Conservation (phyloP, 192 early-diverging fungal genomes). For the Chytriomyces hyalinus region DNA sequence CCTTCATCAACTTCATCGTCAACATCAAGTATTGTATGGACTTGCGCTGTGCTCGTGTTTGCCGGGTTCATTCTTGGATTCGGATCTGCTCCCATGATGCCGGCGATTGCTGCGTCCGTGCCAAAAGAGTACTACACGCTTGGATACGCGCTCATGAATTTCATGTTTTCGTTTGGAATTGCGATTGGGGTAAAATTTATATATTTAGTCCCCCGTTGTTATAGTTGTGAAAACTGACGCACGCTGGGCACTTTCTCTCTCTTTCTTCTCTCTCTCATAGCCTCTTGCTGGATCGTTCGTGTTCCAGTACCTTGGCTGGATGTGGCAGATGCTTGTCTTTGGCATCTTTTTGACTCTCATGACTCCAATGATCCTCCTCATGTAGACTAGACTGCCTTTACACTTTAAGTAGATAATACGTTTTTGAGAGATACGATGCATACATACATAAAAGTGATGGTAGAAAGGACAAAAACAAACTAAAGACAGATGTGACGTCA, state of each 20-base stretch:
- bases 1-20: not conserved
- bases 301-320: constrained; percentile 19
- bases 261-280: not conserved
- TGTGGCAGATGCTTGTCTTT: constrained; percentile 20
- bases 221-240: too few relatives aligned
- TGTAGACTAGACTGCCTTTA: not conserved
- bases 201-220: too few relatives aligned
- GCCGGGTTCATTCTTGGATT: constrained; percentile 1
- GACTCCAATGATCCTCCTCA: not conserved
- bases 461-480: too few relatives aligned
- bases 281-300: constrained; percentile 12
- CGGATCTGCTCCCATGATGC: constrained; percentile 25
- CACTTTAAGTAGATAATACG: too few relatives aligned
- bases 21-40: not conserved
- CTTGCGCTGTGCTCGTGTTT: constrained; percentile 1
- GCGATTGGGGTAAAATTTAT: constrained; percentile 26
- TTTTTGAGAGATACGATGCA: too few relatives aligned
- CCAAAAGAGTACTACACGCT: constrained; percentile 33
- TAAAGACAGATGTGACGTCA: too few relatives aligned
- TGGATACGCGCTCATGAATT: constrained; percentile 35
- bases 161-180: constrained; percentile 40
- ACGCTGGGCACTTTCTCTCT: not conserved
- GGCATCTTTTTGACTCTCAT: not conserved
- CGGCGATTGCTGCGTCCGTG: constrained; percentile 27
- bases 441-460: too few relatives aligned